Evolutionary conservation across 768 basidiomycete genomes (phyloP), one percentile per base, ranked within the genome.

Genomic region (Suillus decipiens): DNA sequence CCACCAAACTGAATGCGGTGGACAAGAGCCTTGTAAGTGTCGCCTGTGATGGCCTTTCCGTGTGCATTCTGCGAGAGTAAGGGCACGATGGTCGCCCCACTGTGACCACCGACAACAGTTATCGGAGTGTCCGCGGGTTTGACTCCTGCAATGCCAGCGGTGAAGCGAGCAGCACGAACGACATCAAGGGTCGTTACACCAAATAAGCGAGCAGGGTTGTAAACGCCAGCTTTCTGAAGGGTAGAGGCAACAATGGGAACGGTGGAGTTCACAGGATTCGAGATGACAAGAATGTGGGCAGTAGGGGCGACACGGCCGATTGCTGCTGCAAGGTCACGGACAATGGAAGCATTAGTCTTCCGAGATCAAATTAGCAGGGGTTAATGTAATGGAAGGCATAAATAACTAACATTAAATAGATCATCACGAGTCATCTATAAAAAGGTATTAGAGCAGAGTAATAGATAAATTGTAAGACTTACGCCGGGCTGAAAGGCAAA

Each of bases 141-240:
- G 66, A 84, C 79, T 47, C 86, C 86, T 62, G 86, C 76, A 71
- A 96, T 77, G 60, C 84, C 84, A 24, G 87, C 84, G 62, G 95
- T 85, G 87, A 99, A 99, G 64, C 93, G 93, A 51, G 93, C 87
- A 41, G 96, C 88, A 69, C 96, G 94, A 77, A 99, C 96, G 70
- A 99, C 95, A 72, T 99, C 96, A 73, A 99, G 93, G 72, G 96
- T 95, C 73, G 96, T 98, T 66, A 99, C 90, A 84, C 96, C 97
- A 76, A 97, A 99, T 71, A 99, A 76, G 69, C 85, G 90, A 64
- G 81, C 80, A 61, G 95, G 93, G 82, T 99, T 87, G 80, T 91
- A 98, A 64, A 92, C 92, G 65, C 95, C 95, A 14, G 90, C 90
- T 77, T 95, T 92, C 80, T 92, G 86, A 76, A 97, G 89, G 63